Conservation (phyloP, 306 rosid genomes). For the Ammopiptanthus mongolicus region DNA sequence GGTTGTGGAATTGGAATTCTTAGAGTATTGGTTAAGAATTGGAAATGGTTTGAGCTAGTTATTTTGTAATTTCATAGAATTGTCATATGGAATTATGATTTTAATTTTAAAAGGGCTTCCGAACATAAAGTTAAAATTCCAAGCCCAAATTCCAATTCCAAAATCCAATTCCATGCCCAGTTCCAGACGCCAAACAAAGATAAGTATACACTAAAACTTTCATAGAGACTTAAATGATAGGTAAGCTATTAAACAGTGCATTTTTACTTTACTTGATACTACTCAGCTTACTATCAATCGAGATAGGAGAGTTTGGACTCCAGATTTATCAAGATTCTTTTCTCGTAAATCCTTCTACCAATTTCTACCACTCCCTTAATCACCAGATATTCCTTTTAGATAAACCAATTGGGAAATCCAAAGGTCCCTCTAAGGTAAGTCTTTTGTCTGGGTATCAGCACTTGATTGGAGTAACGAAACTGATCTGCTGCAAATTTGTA, state of each 20-base stretch:
- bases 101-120: no score
- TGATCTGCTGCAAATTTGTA: background rate
- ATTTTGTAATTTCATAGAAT: no score
- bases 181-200: background rate
- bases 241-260: background rate
- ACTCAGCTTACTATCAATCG: background rate
- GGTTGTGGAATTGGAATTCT: no score
- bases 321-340: background rate
- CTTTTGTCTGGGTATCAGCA: background rate
- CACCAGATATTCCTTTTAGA: background rate
- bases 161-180: no score
- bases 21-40: no score
- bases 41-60: no score
- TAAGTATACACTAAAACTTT: background rate
- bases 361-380: background rate
- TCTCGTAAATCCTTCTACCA: background rate
- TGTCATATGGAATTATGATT: no score
- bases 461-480: background rate
- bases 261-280: slow-evolving; percentile 2
- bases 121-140: no score
- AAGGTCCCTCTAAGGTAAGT: background rate
- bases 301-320: slow-evolving; percentile 1
- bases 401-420: slow-evolving; percentile 1
- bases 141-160: no score
- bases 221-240: background rate